These are phyloP conservation scores for Amoeboradix gromovi DNA, from an alignment of 371 early-diverging fungal genomes.

Conservation along the genomic window DNA sequence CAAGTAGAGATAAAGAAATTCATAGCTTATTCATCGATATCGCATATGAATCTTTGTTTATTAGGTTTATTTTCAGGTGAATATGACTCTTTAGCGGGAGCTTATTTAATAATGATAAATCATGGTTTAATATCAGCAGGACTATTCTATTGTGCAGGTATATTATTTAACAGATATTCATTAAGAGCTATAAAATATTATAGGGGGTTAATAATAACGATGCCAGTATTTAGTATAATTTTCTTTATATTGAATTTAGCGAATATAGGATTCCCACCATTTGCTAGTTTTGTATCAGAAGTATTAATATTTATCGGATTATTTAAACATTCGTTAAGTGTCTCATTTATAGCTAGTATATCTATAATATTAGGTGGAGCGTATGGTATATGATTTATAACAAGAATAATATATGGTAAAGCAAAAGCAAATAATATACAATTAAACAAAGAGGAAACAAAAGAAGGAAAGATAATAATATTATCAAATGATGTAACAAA, in stretches of 20 bases:
- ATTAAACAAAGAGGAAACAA: too few relatives aligned
- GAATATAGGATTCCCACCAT: constrained; percentile 29
- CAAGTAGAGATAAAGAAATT: constrained; percentile 26
- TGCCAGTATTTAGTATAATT: constrained; percentile 21
- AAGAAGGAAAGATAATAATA: too few relatives aligned
- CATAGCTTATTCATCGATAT: constrained; percentile 27
- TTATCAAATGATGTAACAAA: too few relatives aligned
- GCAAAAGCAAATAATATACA: too few relatives aligned
- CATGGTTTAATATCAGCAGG: constrained; percentile 27
- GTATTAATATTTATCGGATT: too few relatives aligned
- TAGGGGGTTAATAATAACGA: constrained; percentile 20
- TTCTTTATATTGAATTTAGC: constrained; percentile 29
- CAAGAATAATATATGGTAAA: too few relatives aligned
- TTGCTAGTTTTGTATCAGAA: too few relatives aligned
- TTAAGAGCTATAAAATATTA: constrained; percentile 30
- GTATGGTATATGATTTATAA: too few relatives aligned
- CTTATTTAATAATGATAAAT: constrained; percentile 21
- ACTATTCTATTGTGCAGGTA: constrained; percentile 26
- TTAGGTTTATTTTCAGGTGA: constrained; percentile 24
- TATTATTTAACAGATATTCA: constrained; percentile 29
- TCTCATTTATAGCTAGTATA: too few relatives aligned
- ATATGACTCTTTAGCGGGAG: constrained; percentile 18
- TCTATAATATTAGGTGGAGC: too few relatives aligned
- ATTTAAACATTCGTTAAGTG: too few relatives aligned
- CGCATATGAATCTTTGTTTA: constrained; percentile 16